phyloP scores from a whole-genome alignment of 257 asterid genomes.

The Mentha longifolia region DNA sequence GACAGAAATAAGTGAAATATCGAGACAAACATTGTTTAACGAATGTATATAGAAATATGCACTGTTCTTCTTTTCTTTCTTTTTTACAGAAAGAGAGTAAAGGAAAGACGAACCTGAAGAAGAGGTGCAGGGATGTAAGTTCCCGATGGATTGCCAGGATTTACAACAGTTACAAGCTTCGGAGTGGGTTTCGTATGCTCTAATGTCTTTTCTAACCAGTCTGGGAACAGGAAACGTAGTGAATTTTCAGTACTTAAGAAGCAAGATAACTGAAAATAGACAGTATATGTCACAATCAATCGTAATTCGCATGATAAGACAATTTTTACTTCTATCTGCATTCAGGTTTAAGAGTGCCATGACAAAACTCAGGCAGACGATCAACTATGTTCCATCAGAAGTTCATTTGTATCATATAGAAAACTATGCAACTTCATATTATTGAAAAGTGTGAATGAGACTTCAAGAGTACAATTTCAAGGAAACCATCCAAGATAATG shows the following conservation, averaged over 20 bases:
- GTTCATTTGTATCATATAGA: neutral
- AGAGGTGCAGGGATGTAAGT: slow-evolving; percentile 91
- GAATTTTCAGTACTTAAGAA: slow-evolving; percentile 14
- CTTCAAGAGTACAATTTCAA: neutral
- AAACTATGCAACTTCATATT: neutral
- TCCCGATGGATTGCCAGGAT: slow-evolving; percentile 99
- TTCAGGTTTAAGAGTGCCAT: neutral
- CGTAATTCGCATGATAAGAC: neutral
- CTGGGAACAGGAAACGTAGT: slow-evolving; percentile 51
- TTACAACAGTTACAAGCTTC: slow-evolving; percentile 87
- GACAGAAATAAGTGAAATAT: slow-evolving; percentile 1
- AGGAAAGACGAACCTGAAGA: slow-evolving; percentile 67
- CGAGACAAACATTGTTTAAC: neutral
- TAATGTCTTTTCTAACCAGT: slow-evolving; percentile 84
- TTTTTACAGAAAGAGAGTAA: neutral
- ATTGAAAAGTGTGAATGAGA: neutral
- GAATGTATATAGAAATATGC: neutral
- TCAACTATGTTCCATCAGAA: neutral
- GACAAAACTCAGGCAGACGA: neutral
- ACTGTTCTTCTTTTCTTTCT: neutral
- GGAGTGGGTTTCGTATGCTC: slow-evolving; percentile 80
- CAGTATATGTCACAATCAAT: slow-evolving; percentile 7
- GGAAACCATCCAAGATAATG: neutral
- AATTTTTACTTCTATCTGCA: neutral
- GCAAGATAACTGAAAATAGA: neutral